These are phyloP conservation scores for Nicotiana paniculata DNA, from an alignment of 257 asterid genomes.

Conservation along the genomic window DNA sequence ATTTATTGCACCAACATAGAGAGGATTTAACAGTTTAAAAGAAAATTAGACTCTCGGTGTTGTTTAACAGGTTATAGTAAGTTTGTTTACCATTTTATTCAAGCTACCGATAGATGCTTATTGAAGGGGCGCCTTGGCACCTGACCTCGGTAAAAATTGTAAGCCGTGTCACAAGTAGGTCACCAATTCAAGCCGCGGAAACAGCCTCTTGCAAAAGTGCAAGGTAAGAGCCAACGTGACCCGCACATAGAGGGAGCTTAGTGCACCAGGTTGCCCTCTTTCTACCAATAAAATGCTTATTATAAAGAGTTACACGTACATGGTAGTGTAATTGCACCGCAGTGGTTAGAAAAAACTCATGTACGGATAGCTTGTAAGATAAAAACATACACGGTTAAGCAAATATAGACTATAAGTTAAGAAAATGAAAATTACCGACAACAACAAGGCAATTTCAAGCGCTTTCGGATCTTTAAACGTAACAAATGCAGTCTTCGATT, in stretches of 20 bases:
- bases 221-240: no score
- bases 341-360: neutral
- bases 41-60: neutral
- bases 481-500: constrained; percentile 64
- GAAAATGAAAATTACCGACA: constrained; percentile 51
- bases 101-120: neutral
- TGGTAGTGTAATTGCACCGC: neutral
- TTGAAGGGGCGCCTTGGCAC: no score
- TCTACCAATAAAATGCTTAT: neutral
- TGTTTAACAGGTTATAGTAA: neutral
- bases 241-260: no score
- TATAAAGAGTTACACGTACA: neutral
- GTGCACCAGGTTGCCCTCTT: no score
- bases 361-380: neutral
- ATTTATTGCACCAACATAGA: neutral
- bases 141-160: no score
- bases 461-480: constrained; percentile 88
- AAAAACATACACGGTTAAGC: neutral
- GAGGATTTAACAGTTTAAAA: neutral
- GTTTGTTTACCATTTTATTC: neutral
- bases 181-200: no score
- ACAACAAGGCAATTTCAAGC: constrained; percentile 81
- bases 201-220: no score
- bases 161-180: no score
- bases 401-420: neutral